Conservation (phyloP, 352 stramenopile genomes). For the Pythium monospermum region DNA sequence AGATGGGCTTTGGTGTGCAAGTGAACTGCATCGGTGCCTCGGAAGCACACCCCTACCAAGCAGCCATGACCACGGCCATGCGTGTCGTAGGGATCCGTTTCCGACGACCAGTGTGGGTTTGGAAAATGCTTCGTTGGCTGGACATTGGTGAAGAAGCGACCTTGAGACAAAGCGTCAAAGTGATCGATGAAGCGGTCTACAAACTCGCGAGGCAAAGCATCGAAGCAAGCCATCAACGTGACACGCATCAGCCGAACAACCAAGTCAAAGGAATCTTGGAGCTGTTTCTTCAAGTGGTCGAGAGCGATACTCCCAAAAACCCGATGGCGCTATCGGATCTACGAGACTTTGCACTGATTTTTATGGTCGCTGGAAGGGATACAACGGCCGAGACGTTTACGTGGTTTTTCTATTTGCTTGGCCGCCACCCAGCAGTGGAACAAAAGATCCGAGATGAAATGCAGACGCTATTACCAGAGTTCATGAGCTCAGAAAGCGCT, state of each 20-base stretch:
- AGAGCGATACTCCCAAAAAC: not conserved
- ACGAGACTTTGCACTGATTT: constrained; percentile 77
- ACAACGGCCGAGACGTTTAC: constrained; percentile 65
- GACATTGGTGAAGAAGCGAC: constrained; percentile 30
- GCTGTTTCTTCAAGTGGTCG: constrained; percentile 13
- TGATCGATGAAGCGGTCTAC: constrained; percentile 19
- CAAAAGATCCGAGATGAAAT: constrained; percentile 51
- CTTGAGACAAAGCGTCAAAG: constrained; percentile 20
- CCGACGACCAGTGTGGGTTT: constrained; percentile 28
- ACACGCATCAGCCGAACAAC: not conserved
- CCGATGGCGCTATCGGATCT: constrained; percentile 19
- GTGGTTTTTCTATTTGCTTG: constrained; percentile 74
- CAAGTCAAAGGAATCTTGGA: constrained; percentile 4
- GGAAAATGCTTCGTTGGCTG: constrained; percentile 34
- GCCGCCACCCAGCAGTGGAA: constrained; percentile 42
- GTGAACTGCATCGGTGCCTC: constrained; percentile 17
- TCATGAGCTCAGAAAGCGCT: constrained; percentile 20
- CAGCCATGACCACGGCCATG: constrained; percentile 6
- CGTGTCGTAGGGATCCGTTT: constrained; percentile 8
- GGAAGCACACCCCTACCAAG: constrained; percentile 7
- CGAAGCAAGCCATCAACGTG: not conserved
- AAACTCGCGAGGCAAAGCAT: constrained; percentile 17
- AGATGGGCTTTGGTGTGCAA: constrained; percentile 43
- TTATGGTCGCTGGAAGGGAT: constrained; percentile 66
- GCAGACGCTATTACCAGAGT: constrained; percentile 25